Base-by-base conservation (phyloP, 352 stramenopile genomes). In the Pythium vanterpoolii region DNA sequence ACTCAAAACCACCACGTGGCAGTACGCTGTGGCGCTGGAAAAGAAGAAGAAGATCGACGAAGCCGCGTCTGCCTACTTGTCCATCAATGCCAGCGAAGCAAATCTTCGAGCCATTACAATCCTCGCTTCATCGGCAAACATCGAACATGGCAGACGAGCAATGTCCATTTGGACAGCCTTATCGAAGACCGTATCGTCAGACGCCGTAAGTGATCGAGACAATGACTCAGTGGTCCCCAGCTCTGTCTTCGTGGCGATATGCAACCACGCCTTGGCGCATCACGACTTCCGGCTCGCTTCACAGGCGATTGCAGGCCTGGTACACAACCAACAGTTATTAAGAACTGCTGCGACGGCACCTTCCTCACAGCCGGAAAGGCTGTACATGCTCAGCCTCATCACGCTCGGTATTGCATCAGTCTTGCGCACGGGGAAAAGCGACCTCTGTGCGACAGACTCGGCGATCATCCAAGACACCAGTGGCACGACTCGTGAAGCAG, bases 11-110 rank as follows among this genome's bases (percentile, higher is more conserved):
- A 79, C 68, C 0, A 47, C 75, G 61, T 68, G 71, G 62, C 64
- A 70, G 26, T 83, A 81, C 31, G 69, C 62, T 1, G 50, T 69
- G 3, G 72, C 69, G 14, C 68, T 90, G 9, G 61, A 71, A 11
- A 72, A 66, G 34, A 69, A 70, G 16, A 65, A 58, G 13, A 50
- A 69, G 31, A 33, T 39, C 3, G 10, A 39, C 16, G 36, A 56
- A 21, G 49, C 62, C 5, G 56, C 49, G 5, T 18, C 39, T 1
- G 27, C 34, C 14, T 61, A 58, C 16, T 19, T 64, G 11, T 65
- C 42, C 6, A 38, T 64, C 26, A 14, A 19, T 8, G 56, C 54
- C 7, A 38, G 1, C 0, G 61, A 63, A 24, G 54, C 53, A n/a
- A 33, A 10, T 4, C n/a, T 46, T 2, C 46, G 54, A 3, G 54